These are phyloP conservation scores for Paracamarosporium sp. DNA, from an alignment of 2,329 filamentous ascomycete genomes.

Conservation along the genomic window DNA sequence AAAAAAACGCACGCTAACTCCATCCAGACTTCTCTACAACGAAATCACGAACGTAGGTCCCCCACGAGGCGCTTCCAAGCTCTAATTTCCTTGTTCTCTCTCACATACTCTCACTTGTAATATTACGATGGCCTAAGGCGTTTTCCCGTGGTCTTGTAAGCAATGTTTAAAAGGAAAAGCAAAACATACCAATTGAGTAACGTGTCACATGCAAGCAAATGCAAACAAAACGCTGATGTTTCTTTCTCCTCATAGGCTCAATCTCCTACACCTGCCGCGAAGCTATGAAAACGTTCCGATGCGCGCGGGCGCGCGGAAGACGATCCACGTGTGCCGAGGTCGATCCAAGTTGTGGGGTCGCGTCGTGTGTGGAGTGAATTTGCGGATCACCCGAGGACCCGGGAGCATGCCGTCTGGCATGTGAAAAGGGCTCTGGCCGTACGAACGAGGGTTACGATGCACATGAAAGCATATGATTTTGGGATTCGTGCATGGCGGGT, in stretches of 20 bases:
- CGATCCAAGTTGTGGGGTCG: neutral
- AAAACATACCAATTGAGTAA: neutral
- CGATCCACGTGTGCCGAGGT: neutral
- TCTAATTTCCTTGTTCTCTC: slow-evolving; percentile 41
- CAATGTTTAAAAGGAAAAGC: neutral
- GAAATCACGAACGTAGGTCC: slow-evolving; percentile 80
- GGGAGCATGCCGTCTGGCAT: too few species aligned
- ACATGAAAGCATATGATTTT: neutral
- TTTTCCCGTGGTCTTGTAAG: neutral
- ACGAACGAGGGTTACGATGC: neutral
- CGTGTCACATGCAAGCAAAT: neutral
- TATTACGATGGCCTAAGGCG: neutral
- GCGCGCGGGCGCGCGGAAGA: neutral
- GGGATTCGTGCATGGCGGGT: too few species aligned
- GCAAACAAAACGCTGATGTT: too few species aligned
- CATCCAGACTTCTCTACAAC: slow-evolving; percentile 77
- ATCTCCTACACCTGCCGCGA: slow-evolving; percentile 4
- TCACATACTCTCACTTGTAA: slow-evolving; percentile 2
- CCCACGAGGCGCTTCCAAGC: slow-evolving; percentile 61
- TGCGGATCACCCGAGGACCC: neutral
- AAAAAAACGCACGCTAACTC: slow-evolving; percentile 21
- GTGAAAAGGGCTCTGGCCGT: neutral
- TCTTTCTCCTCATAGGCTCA: neutral
- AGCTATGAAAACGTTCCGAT: neutral
- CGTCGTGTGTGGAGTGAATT: neutral